Conservation (phyloP, 2,329 filamentous ascomycete species). For the Lachnellula cervina region DNA sequence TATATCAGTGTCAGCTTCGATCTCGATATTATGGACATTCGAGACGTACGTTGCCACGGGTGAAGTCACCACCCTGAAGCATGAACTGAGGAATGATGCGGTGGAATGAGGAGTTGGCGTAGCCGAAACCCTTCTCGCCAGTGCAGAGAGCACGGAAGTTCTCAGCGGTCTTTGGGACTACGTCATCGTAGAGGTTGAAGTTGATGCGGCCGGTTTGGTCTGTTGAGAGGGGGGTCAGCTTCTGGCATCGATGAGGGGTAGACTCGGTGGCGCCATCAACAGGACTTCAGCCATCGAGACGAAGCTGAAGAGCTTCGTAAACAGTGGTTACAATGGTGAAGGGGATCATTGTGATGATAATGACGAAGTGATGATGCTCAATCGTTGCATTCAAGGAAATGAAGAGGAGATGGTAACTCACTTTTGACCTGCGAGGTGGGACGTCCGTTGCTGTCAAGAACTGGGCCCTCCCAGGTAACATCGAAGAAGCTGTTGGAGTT, state of each 20-base stretch:
- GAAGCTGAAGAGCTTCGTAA: not conserved
- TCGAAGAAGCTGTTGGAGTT: conserved; percentile 59
- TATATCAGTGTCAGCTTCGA: conserved; percentile 58
- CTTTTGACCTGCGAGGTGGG: conserved; percentile 53
- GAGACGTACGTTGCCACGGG: conserved; percentile 73
- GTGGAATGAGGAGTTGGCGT: conserved; percentile 81
- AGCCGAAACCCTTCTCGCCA: conserved; percentile 74
- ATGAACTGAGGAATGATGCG: conserved; percentile 91
- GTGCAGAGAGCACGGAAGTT: conserved; percentile 96
- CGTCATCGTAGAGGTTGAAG: conserved; percentile 72
- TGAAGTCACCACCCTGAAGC: conserved; percentile 96
- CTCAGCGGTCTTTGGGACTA: conserved; percentile 91
- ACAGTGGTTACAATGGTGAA: not conserved
- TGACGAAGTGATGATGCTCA: not conserved
- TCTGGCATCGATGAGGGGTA: conserved; percentile 11
- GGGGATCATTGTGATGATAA: not conserved
- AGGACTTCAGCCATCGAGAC: conserved; percentile 5
- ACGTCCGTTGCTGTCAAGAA: conserved; percentile 55
- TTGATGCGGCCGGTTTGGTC: conserved; percentile 74
- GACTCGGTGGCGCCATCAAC: conserved; percentile 16
- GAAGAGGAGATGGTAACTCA: conserved; percentile 40
- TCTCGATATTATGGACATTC: conserved; percentile 1
- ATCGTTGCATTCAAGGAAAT: conserved; percentile 1
- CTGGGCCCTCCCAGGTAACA: conserved; percentile 66
- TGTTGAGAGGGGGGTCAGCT: conserved; percentile 26